Conservation (phyloP, 2,329 filamentous ascomycete genomes). For the Aureobasidium pullulans region DNA sequence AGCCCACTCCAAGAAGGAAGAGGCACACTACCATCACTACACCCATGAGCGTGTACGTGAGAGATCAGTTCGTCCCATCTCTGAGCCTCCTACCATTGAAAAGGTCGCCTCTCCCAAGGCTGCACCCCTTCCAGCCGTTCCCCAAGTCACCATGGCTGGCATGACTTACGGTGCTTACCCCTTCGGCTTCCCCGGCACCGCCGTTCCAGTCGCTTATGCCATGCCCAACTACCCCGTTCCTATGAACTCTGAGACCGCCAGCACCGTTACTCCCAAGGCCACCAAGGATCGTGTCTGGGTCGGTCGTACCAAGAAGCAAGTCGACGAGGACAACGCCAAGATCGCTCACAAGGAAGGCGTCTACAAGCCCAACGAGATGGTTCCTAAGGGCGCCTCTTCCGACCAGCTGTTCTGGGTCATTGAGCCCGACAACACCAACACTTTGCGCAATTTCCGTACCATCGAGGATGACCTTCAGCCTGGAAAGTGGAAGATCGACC, state of each 20-base stretch:
- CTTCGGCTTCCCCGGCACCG: neutral
- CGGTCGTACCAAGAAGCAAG: slow-evolving; percentile 30
- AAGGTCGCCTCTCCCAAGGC: neutral
- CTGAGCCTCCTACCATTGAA: neutral
- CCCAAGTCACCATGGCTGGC: neutral
- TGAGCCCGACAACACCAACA: slow-evolving; percentile 25
- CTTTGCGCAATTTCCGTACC: slow-evolving; percentile 26
- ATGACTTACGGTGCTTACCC: neutral
- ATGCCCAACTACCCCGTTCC: slow-evolving; percentile 12
- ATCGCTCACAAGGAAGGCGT: slow-evolving; percentile 28
- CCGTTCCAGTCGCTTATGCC: slow-evolving; percentile 4
- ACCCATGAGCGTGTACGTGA: neutral
- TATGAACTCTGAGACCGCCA: slow-evolving; percentile 13
- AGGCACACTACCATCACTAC: neutral
- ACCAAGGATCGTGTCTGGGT: slow-evolving; percentile 22
- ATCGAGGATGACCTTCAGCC: slow-evolving; percentile 26
- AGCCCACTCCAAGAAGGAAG: neutral
- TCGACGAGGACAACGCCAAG: slow-evolving; percentile 33
- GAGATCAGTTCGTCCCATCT: neutral
- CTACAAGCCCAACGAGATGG: slow-evolving; percentile 27
- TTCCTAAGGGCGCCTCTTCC: slow-evolving; percentile 25
- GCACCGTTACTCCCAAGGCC: slow-evolving; percentile 1
- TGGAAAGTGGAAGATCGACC: slow-evolving; percentile 29
- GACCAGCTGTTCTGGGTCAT: slow-evolving; percentile 31
- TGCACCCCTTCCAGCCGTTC: neutral